Evolutionary conservation across 805 yeast genomes (phyloP), one percentile per base, ranked within the genome.

Genomic region (Citeromyces matritensis): DNA sequence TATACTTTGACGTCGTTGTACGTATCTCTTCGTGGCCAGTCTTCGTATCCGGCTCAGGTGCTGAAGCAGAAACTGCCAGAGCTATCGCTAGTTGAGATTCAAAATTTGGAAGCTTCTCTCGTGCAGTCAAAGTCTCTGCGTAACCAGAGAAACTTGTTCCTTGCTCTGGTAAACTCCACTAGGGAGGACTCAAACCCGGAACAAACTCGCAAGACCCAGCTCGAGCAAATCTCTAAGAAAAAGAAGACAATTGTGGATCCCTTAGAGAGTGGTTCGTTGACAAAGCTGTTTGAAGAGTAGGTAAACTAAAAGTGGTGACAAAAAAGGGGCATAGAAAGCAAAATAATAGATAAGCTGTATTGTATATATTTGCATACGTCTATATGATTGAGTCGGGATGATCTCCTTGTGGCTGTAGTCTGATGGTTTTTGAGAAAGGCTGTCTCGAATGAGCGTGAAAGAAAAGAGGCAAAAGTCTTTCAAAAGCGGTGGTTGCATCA

Each of bases 1-100:
- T 76, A 81, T 35, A 81, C 93, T 2, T 65, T 88, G 36, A 79
- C 95, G 0, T 71, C 79, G 3, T 57, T 88, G 30, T 86, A 84
- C 49, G 68, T 83, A 44, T 72, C 79, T 6, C 60, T 83, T 42
- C 63, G 88, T 33, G 61, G 73, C 25, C 75, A 77, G 47, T 73
- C 78, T 37, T 69, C 73, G 36, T 69, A 71, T 47, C 85, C 88
- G 5, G 73, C 79, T 4, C 60, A 73, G 33, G 58, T 72, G 10
- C 55, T 80, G 36, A 61, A 70, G 30, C 58, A 58, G 35, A 57
- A 57, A 31, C 51, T 83, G 24, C 74, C 77, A 13, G 62, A 63
- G 37, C 69, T 72, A 19, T 57, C 67, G 1, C 52, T 73, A 8
- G 70, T 67, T 32, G 69, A 73, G 33, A 58, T 84, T 33, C 61